These are phyloP conservation scores for Dorcoceras hygrometricum DNA, from an alignment of 257 asterid genomes.

Conservation along the genomic window DNA sequence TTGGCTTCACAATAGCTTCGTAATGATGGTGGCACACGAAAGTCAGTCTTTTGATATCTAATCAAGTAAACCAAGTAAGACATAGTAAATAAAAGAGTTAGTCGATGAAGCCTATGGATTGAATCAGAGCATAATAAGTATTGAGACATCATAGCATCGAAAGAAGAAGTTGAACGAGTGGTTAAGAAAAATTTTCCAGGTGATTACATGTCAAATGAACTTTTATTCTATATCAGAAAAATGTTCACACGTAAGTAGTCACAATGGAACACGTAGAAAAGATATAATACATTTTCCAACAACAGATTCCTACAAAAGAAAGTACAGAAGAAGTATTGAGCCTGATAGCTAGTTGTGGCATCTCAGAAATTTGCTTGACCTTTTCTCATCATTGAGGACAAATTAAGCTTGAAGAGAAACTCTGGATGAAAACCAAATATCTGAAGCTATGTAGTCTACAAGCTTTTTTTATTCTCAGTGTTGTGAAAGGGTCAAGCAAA, in stretches of 20 bases:
- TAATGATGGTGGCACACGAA: conserved; percentile 74
- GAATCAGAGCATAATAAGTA: conserved; percentile 3
- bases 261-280: conserved; percentile 4
- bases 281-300: not conserved
- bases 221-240: not conserved
- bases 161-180: not conserved
- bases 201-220: conserved; percentile 3
- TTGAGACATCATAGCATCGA: conserved; percentile 1
- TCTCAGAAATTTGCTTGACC: not conserved
- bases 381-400: no score
- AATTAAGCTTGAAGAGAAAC: not conserved
- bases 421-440: not conserved
- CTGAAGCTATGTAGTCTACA: not conserved
- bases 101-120: conserved; percentile 11
- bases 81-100: conserved; percentile 13
- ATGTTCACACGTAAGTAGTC: not conserved
- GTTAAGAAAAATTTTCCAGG: not conserved
- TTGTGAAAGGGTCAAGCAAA: not conserved
- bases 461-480: not conserved
- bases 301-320: not conserved
- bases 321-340: not conserved
- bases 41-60: conserved; percentile 79
- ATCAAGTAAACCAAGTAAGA: conserved; percentile 22
- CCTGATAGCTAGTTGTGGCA: not conserved
- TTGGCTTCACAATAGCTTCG: conserved; percentile 49